phyloP scores from a whole-genome alignment of 1,284 basidiomycete species.

The Cryptococcus amylolentus region DNA sequence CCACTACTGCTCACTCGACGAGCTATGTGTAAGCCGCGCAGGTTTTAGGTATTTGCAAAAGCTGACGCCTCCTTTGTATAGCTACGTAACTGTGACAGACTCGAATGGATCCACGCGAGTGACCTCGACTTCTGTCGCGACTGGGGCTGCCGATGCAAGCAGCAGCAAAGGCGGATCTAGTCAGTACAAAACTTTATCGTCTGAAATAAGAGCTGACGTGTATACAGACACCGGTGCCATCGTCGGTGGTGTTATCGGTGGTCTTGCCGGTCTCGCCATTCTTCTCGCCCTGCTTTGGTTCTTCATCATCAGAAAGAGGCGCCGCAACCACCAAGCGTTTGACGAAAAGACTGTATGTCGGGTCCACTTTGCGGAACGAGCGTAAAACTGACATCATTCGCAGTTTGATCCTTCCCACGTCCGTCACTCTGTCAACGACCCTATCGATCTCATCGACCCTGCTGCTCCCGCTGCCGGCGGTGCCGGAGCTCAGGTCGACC shows the following conservation, averaged over 20 bases:
- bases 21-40: conserved; percentile 15
- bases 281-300: conserved; percentile 37
- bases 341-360: conserved; percentile 48
- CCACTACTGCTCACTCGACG: conserved; percentile 4
- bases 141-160: conserved; percentile 1
- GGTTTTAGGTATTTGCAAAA: not conserved
- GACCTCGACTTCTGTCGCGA: conserved; percentile 12
- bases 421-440: conserved; percentile 41
- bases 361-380: not conserved
- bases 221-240: conserved; percentile 44
- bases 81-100: conserved; percentile 20
- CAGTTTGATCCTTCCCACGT: conserved; percentile 43
- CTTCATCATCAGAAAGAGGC: conserved; percentile 35
- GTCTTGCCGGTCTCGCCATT: conserved; percentile 28
- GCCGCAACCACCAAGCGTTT: conserved; percentile 39
- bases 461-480: conserved; percentile 29
- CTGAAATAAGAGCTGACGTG: not conserved
- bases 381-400: not conserved
- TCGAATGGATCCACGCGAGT: conserved; percentile 17
- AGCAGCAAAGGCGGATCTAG: conserved; percentile 11
- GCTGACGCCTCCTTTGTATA: not conserved
- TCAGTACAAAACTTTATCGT: conserved; percentile 6
- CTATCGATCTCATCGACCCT: conserved; percentile 38
- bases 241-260: conserved; percentile 50
- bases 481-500: conserved; percentile 26